Percentiles rank a stretch among this genome's conserved stretches.
Evolutionary conservation across 495 filamentous ascomycete species (phyloP).

Genomic region (Lasiosphaeria hispida): DNA sequence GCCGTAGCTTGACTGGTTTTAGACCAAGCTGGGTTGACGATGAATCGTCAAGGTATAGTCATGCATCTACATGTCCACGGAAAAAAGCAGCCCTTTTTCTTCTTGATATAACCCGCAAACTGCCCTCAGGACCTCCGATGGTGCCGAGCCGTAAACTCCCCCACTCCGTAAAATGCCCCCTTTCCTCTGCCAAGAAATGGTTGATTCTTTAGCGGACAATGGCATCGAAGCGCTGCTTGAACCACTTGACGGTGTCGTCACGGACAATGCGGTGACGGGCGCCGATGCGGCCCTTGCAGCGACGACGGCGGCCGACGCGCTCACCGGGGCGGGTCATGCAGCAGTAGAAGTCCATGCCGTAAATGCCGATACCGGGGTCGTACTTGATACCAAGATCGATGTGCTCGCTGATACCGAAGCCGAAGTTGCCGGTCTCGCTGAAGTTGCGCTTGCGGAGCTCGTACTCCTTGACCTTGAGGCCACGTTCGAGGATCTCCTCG

Average conservation of each 20-base stretch:
- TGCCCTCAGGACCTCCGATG: constrained; percentile 20
- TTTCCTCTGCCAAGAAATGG: constrained; percentile 28
- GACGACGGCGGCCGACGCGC: constrained; percentile 92
- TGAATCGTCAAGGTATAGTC: constrained; percentile 32
- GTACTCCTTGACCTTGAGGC: constrained; percentile 99
- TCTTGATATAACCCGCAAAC: constrained; percentile 15
- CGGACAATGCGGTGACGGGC: constrained; percentile 87
- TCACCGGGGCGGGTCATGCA: constrained; percentile 99
- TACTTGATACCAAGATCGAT: constrained; percentile 99
- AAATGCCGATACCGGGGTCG: constrained; percentile 98
- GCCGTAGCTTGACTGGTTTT: constrained; percentile 55
- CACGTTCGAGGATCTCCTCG: constrained; percentile 99
- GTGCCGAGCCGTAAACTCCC: constrained; percentile 21
- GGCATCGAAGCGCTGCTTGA: constrained; percentile 99
- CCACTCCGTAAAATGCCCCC: constrained; percentile 25
- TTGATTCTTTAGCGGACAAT: constrained; percentile 74
- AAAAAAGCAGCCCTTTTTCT: constrained; percentile 16
- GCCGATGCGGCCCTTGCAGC: constrained; percentile 82
- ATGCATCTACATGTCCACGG: constrained; percentile 24
- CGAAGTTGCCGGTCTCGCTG: constrained; percentile 99
- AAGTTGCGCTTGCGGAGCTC: constrained; percentile 99
- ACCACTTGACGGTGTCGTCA: constrained; percentile 95
- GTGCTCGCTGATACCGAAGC: constrained; percentile 99
- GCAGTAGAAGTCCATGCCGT: constrained; percentile 99
- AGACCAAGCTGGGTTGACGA: constrained; percentile 41